Conservation (phyloP, 2,329 filamentous ascomycete species). For the Diaporthe sp. region DNA sequence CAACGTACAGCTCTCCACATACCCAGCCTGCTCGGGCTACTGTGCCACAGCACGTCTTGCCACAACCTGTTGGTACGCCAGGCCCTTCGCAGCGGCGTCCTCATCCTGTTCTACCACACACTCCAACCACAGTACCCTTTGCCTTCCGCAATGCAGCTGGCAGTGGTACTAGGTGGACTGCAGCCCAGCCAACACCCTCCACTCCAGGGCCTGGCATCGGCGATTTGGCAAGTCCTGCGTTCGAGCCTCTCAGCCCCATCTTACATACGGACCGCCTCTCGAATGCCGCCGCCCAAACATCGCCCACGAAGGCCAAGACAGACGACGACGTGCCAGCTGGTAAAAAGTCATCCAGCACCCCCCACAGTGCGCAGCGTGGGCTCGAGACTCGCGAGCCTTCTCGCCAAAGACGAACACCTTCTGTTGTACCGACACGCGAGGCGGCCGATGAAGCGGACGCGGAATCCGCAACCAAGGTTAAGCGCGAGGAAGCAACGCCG, state of each 20-base stretch:
- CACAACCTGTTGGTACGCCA: conserved; percentile 32
- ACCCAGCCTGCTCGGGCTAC: conserved; percentile 44
- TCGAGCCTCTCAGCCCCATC: conserved; percentile 72
- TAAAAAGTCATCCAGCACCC: conserved; percentile 40
- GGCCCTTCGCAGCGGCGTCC: conserved; percentile 33
- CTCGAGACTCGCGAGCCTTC: conserved; percentile 45
- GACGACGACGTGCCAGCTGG: conserved; percentile 45
- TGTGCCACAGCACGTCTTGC: conserved; percentile 34
- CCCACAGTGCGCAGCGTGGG: conserved; percentile 53
- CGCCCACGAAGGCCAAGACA: conserved; percentile 54
- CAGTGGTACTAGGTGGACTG: conserved; percentile 71
- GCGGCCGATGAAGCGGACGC: conserved; percentile 57
- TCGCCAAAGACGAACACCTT: conserved; percentile 35
- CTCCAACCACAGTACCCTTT: conserved; percentile 39
- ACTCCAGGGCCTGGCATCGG: conserved; percentile 62
- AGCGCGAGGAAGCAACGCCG: conserved; percentile 72
- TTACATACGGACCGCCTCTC: conserved; percentile 54
- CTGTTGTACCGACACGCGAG: conserved; percentile 39
- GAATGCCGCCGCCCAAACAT: conserved; percentile 47
- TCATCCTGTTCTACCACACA: conserved; percentile 43
- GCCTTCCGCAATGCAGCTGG: conserved; percentile 43
- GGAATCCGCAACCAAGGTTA: conserved; percentile 60
- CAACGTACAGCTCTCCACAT: conserved; percentile 32
- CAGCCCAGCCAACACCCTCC: conserved; percentile 66
- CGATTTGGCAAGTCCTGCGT: conserved; percentile 65